phyloP scores from a whole-genome alignment of 306 rosid genomes.

The Mucuna pruriens region DNA sequence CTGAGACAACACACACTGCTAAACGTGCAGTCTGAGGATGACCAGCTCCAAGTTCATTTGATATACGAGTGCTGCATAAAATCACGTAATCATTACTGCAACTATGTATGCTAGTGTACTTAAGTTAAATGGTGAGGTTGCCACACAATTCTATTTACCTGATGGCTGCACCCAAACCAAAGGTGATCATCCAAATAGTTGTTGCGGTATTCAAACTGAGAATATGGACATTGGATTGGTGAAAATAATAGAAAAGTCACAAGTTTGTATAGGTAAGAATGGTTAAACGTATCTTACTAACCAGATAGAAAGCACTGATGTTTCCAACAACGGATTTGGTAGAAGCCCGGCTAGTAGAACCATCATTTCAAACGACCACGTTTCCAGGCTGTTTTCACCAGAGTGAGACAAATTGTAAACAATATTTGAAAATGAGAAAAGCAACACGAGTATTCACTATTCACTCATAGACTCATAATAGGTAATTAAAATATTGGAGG shows the following conservation, averaged over 20 bases:
- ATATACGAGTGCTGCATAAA: conserved; percentile 64
- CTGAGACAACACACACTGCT: conserved; percentile 52
- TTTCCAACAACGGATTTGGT: conserved; percentile 65
- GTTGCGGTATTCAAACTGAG: conserved; percentile 61
- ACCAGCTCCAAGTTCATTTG: conserved; percentile 79
- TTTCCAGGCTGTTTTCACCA: conserved; percentile 63
- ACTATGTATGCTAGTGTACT: too few relatives aligned
- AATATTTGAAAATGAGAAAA: neutral
- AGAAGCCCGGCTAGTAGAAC: conserved; percentile 71
- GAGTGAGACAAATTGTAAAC: neutral
- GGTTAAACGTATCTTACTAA: conserved; percentile 20
- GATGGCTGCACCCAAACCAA: conserved; percentile 67
- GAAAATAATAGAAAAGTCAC: neutral
- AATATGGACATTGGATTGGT: neutral
- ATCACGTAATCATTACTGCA: too few relatives aligned
- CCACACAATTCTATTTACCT: too few relatives aligned
- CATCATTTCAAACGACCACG: conserved; percentile 64
- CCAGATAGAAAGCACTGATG: conserved; percentile 73
- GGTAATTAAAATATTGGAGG: neutral
- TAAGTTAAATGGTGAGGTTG: too few relatives aligned
- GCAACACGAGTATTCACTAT: neutral
- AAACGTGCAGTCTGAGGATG: conserved; percentile 55
- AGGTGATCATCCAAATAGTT: conserved; percentile 72
- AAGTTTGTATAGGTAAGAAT: neutral
- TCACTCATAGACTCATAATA: neutral